Evolutionary conservation across 768 basidiomycete species (phyloP).

Genomic region (Roridomyces roridus): DNA sequence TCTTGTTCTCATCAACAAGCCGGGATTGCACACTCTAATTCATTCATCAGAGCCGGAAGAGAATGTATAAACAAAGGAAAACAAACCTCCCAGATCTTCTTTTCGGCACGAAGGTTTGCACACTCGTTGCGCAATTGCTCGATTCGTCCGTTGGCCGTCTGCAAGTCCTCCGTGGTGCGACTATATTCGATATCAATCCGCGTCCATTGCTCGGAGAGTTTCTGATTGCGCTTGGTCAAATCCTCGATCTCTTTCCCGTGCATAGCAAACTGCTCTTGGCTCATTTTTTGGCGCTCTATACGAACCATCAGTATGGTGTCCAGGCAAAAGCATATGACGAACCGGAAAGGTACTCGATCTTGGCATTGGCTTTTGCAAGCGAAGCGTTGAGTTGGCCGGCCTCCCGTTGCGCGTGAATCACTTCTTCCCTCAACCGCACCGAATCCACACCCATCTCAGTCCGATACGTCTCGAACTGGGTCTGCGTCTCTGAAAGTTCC

Average conservation of each 20-base stretch:
- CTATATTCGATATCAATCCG: slow-evolving; percentile 78
- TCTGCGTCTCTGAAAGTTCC: slow-evolving; percentile 76
- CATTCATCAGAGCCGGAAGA: slow-evolving; percentile 6
- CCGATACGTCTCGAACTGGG: slow-evolving; percentile 81
- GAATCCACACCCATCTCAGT: slow-evolving; percentile 84
- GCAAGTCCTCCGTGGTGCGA: slow-evolving; percentile 71
- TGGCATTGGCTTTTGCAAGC: slow-evolving; percentile 85
- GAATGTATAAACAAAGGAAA: not conserved
- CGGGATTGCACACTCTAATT: slow-evolving; percentile 77
- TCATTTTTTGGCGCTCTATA: slow-evolving; percentile 72
- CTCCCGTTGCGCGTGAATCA: slow-evolving; percentile 69
- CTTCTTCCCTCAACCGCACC: slow-evolving; percentile 72
- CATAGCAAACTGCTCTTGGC: slow-evolving; percentile 69
- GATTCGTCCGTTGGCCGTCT: slow-evolving; percentile 59
- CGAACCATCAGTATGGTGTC: slow-evolving; percentile 6
- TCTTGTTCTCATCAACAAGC: slow-evolving; percentile 85
- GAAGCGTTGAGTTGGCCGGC: slow-evolving; percentile 65
- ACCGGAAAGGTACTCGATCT: slow-evolving; percentile 79
- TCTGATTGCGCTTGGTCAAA: slow-evolving; percentile 69
- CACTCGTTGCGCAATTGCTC: slow-evolving; percentile 87
- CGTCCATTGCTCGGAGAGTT: slow-evolving; percentile 75
- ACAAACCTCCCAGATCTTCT: slow-evolving; percentile 89
- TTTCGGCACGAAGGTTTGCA: slow-evolving; percentile 91
- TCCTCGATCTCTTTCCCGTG: slow-evolving; percentile 72
- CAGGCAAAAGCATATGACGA: not conserved